phyloP scores from a whole-genome alignment of 2,329 filamentous ascomycete genomes.

The Blastomyces percursus region DNA sequence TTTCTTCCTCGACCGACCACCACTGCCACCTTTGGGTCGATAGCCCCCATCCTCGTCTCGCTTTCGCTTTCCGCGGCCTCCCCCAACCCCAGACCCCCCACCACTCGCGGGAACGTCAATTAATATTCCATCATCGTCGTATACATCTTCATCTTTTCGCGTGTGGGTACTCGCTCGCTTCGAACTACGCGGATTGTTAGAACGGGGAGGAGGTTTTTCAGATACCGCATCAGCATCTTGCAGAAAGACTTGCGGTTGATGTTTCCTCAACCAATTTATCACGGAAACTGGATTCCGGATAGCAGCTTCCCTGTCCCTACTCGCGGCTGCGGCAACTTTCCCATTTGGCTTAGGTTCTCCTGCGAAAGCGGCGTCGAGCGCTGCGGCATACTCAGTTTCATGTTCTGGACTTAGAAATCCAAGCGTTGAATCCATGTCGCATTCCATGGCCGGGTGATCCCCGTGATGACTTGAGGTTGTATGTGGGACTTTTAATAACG shows the following conservation, averaged over 20 bases:
- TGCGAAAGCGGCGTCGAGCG: constrained; percentile 41
- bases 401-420: constrained; percentile 37
- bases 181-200: constrained; percentile 32
- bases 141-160: constrained; percentile 32
- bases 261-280: constrained; percentile 85
- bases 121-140: constrained; percentile 35
- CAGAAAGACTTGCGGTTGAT: constrained; percentile 74
- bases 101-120: constrained; percentile 26
- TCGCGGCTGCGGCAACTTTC: constrained; percentile 33
- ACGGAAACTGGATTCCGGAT: constrained; percentile 79
- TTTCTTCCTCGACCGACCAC: constrained; percentile 30
- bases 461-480: constrained; percentile 14
- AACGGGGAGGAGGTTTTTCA: constrained; percentile 32
- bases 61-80: constrained; percentile 35
- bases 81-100: constrained; percentile 1
- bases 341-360: constrained; percentile 39
- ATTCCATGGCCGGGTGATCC: constrained; percentile 13
- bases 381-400: constrained; percentile 33
- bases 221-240: constrained; percentile 54
- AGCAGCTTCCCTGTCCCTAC: constrained; percentile 45
- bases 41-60: constrained; percentile 39
- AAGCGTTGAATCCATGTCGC: constrained; percentile 24
- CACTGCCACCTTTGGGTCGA: constrained; percentile 37
- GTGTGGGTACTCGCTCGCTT: constrained; percentile 28
- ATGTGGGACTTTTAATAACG: constrained; percentile 26